A percentile compares a stretch with the other conserved stretches of the same genome.
phyloP scores from a whole-genome alignment of 75 land plant species.

The Cunninghamia lanceolata region DNA sequence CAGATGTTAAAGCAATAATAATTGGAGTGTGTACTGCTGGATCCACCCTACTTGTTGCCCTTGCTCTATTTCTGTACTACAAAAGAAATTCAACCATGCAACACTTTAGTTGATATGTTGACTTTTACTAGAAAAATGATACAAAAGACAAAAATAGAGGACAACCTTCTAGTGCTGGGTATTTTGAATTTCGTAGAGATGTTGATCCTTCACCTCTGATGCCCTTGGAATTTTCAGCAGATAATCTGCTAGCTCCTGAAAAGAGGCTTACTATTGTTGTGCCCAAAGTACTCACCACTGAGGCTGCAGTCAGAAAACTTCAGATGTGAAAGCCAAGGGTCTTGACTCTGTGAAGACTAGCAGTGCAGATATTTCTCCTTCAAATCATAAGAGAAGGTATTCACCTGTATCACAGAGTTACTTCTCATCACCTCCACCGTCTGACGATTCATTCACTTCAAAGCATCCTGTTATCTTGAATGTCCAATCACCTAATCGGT shows the following conservation, averaged over 20 bases:
- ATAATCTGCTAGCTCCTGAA: slow-evolving; percentile 47
- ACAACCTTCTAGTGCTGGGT: slow-evolving; percentile 20
- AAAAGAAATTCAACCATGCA: slow-evolving; percentile 7
- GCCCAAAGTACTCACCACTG: slow-evolving; percentile 27
- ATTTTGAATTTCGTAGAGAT: slow-evolving; percentile 26
- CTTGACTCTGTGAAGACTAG: neutral
- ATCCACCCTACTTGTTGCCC: slow-evolving; percentile 17
- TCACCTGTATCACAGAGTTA: slow-evolving; percentile 33
- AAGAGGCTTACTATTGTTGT: slow-evolving; percentile 34
- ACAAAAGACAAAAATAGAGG: slow-evolving; percentile 30
- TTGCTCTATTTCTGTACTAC: slow-evolving; percentile 43
- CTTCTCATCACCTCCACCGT: slow-evolving; percentile 28
- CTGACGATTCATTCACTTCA: neutral
- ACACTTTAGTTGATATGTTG: neutral
- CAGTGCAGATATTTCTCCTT: neutral
- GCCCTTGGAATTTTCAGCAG: slow-evolving; percentile 48
- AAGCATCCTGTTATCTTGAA: slow-evolving; percentile 30
- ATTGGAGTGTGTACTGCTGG: too few species aligned
- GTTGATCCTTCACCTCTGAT: slow-evolving; percentile 25
- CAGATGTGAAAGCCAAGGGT: neutral
- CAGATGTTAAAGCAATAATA: too few species aligned
- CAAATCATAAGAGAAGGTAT: slow-evolving; percentile 31
- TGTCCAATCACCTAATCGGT: slow-evolving; percentile 68
- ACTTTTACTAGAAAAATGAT: slow-evolving; percentile 17
- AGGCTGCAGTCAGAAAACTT: slow-evolving; percentile 21